Evolutionary conservation across 176 grass and related monocot species (phyloP).

Genomic region (Hsuehochloa calcarea): DNA sequence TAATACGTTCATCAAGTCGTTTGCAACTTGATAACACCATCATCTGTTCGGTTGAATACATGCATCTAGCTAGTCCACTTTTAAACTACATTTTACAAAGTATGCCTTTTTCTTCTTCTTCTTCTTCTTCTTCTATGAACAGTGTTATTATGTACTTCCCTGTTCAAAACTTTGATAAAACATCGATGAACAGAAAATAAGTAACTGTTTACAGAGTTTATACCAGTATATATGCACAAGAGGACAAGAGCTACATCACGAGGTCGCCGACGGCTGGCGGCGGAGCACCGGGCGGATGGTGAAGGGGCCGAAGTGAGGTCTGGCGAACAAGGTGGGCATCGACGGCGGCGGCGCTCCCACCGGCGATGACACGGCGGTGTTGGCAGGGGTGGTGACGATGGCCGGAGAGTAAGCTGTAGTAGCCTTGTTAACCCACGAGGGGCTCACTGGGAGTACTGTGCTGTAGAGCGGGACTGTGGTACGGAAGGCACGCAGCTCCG

Average conservation of each 20-base stretch:
- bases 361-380: background rate
- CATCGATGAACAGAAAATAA: background rate
- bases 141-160: background rate
- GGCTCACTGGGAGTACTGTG: background rate
- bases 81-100: background rate
- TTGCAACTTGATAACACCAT: background rate
- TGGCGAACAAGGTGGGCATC: constrained; percentile 16
- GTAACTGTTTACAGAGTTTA: background rate
- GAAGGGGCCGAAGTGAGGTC: constrained; percentile 31
- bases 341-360: background rate
- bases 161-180: background rate
- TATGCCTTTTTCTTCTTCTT: background rate
- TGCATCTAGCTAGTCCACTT: constrained; percentile 6
- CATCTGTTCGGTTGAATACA: background rate
- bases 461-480: constrained; percentile 6
- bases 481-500: constrained; percentile 38
- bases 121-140: background rate
- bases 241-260: background rate
- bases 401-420: background rate
- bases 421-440: constrained; percentile 13
- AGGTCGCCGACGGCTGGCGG: constrained; percentile 34
- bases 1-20: background rate
- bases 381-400: background rate
- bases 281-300: constrained; percentile 28
- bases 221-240: background rate